Percentiles rank a stretch among this genome's conserved stretches.
phyloP scores from a whole-genome alignment of 2,329 filamentous ascomycete species.

The Chaetomium strumarium region DNA sequence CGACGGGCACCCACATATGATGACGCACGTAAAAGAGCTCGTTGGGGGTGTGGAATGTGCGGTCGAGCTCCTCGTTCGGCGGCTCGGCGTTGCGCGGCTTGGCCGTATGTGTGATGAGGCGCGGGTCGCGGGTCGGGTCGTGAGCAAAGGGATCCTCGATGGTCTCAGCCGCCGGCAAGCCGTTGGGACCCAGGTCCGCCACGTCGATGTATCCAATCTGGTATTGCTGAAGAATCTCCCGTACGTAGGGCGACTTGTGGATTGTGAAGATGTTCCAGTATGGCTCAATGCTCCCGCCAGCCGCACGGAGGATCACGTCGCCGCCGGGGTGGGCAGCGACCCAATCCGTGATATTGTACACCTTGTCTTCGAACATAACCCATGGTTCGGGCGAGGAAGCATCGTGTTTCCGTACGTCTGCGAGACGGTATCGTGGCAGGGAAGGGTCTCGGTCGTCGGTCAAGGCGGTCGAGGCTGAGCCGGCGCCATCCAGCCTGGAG shows the following conservation, averaged over 20 bases:
- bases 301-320: conserved; percentile 60
- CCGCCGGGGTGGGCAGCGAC: conserved; percentile 60
- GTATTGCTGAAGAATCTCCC: conserved; percentile 59
- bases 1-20: conserved; percentile 57
- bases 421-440: conserved; percentile 44
- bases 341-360: conserved; percentile 69
- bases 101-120: conserved; percentile 45
- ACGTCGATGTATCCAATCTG: conserved; percentile 56
- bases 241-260: conserved; percentile 59
- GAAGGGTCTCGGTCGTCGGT: conserved; percentile 34
- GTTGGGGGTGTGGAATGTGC: conserved; percentile 49
- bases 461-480: conserved; percentile 1
- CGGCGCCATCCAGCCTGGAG: neutral
- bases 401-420: conserved; percentile 48
- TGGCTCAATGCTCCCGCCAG: conserved; percentile 57
- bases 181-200: conserved; percentile 50
- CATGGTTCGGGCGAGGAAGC: conserved; percentile 50
- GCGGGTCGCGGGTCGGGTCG: conserved; percentile 47
- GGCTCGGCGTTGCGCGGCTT: conserved; percentile 59
- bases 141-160: conserved; percentile 56
- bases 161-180: conserved; percentile 44
- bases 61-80: conserved; percentile 41
- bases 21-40: conserved; percentile 55
- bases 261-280: conserved; percentile 68
- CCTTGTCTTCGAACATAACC: conserved; percentile 58